Conservation (phyloP, 306 rosid species). For the Albizia julibrissin region DNA sequence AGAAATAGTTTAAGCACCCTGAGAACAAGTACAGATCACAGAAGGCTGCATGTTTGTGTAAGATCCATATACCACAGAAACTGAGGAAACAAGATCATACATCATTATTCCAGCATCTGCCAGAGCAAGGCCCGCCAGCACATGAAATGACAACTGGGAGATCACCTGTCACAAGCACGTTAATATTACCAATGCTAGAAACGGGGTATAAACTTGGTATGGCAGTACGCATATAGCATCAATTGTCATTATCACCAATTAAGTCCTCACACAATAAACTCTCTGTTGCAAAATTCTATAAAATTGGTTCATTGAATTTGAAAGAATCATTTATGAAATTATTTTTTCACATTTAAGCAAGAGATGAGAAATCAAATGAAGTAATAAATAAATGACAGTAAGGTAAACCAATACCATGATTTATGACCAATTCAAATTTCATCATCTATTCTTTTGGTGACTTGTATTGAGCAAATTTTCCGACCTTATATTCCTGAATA, state of each 20-base stretch:
- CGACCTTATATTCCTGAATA: neutral
- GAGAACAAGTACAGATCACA: slow-evolving; percentile 11
- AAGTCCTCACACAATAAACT: slow-evolving; percentile 15
- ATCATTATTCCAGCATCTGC: slow-evolving; percentile 98
- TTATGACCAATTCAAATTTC: neutral
- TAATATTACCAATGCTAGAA: slow-evolving; percentile 20
- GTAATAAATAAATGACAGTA: neutral
- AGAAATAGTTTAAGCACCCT: slow-evolving; percentile 10
- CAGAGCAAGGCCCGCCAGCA: slow-evolving; percentile 96
- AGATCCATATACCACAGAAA: slow-evolving; percentile 85
- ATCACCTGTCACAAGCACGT: slow-evolving; percentile 61
- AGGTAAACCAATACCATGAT: neutral
- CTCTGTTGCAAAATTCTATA: slow-evolving; percentile 10
- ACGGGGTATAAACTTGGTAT: neutral
- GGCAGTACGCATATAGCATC: neutral
- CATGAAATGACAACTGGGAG: slow-evolving; percentile 89
- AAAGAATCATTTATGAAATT: neutral
- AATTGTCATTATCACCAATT: neutral
- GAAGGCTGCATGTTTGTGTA: slow-evolving; percentile 21
- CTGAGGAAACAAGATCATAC: slow-evolving; percentile 91
- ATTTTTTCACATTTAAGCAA: no score
- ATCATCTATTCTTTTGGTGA: neutral
- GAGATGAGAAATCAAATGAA: no score
- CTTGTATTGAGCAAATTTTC: neutral
- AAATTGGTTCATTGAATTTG: neutral